phyloP scores from a whole-genome alignment of 2,329 filamentous ascomycete genomes.

The Escovopsis sp. region DNA sequence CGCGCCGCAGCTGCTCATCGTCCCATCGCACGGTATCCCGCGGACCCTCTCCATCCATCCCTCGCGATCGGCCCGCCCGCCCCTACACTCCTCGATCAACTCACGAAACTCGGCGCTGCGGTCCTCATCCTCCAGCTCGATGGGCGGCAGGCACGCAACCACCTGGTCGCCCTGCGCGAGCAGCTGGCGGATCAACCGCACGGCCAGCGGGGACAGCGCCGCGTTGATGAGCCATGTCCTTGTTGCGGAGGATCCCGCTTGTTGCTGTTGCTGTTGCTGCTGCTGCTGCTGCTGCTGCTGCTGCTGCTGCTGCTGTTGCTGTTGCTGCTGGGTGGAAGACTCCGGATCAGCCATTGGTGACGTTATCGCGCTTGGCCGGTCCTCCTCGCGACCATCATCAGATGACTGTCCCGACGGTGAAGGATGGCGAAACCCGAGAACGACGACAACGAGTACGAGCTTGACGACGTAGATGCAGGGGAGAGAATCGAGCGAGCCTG shows the following conservation, averaged over 20 bases:
- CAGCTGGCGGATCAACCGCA: constrained; percentile 65
- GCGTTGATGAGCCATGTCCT: constrained; percentile 89
- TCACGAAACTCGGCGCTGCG: constrained; percentile 66
- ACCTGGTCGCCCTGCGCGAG: constrained; percentile 88
- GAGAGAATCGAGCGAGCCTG: no score
- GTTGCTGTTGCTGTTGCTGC: constrained; percentile 39
- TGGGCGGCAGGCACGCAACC: constrained; percentile 65
- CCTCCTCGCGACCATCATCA: constrained; percentile 3
- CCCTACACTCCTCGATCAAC: constrained; percentile 57
- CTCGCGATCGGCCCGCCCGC: constrained; percentile 46
- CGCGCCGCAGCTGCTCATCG: constrained; percentile 60
- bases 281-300: no score
- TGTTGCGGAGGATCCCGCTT: constrained; percentile 52
- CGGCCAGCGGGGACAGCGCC: constrained; percentile 68
- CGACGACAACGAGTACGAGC: constrained; percentile 5
- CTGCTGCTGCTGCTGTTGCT: no score
- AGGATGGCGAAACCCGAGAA: neutral
- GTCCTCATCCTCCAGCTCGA: constrained; percentile 61
- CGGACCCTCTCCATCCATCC: constrained; percentile 69
- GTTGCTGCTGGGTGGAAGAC: no score
- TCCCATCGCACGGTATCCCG: constrained; percentile 47
- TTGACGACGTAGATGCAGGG: neutral
- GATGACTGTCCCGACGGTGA: no score
- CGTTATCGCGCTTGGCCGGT: constrained; percentile 3
- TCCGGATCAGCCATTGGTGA: constrained; percentile 15